phyloP scores from a whole-genome alignment of 148 eudicot species.

The Nepenthes gracilis region DNA sequence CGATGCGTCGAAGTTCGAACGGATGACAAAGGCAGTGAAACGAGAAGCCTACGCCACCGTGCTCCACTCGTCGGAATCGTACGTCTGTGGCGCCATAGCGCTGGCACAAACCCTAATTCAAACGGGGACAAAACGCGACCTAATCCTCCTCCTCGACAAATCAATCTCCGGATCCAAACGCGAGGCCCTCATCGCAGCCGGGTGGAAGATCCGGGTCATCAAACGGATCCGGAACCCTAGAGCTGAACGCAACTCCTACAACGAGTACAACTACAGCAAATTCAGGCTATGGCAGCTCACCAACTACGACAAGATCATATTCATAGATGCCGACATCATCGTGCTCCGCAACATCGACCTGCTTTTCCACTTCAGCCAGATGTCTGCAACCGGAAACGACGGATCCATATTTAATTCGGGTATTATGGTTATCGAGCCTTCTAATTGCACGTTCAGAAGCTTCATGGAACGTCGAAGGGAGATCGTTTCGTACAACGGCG shows the following conservation, averaged over 20 bases:
- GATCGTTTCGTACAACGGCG: conserved; percentile 80
- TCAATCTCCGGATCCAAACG: conserved; percentile 55
- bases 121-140: conserved; percentile 77
- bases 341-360: conserved; percentile 62
- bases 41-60: conserved; percentile 88
- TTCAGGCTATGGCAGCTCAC: conserved; percentile 88
- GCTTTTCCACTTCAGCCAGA: conserved; percentile 72
- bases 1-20: conserved; percentile 33
- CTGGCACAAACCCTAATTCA: conserved; percentile 68
- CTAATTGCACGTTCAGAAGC: conserved; percentile 64
- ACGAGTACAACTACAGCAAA: conserved; percentile 91
- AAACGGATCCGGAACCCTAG: conserved; percentile 74
- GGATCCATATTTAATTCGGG: conserved; percentile 83
- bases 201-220: conserved; percentile 74
- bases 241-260: conserved; percentile 60
- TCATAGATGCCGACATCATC: conserved; percentile 75
- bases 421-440: conserved; percentile 86
- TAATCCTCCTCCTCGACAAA: conserved; percentile 68
- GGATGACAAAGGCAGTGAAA: conserved; percentile 16
- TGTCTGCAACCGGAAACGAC: conserved; percentile 75
- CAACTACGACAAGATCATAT: conserved; percentile 65
- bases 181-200: conserved; percentile 47
- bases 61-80: conserved; percentile 75
- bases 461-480: conserved; percentile 49
- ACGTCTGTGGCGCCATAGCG: conserved; percentile 87